These are phyloP conservation scores for Crotalaria pallida DNA, from an alignment of 306 rosid species.

Conservation along the genomic window DNA sequence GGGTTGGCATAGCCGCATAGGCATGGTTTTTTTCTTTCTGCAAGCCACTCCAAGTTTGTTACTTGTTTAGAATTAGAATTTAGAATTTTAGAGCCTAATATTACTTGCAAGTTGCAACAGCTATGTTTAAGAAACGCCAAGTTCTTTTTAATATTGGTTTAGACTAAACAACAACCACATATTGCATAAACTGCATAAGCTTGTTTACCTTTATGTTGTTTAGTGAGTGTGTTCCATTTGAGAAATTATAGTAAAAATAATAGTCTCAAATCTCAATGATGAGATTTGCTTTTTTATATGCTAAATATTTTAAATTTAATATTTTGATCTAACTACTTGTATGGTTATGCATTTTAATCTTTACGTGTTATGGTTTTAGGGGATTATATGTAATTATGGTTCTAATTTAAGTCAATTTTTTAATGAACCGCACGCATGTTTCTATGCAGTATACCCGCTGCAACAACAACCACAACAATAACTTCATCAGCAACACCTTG, in stretches of 20 bases:
- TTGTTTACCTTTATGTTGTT: neutral
- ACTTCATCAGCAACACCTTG: conserved; percentile 7
- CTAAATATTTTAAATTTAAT: too few relatives aligned
- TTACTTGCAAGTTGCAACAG: neutral
- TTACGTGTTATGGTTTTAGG: neutral
- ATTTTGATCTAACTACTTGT: too few relatives aligned
- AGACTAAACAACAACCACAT: neutral
- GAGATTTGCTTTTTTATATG: neutral
- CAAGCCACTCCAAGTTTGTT: neutral
- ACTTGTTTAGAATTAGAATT: neutral
- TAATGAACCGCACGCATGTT: conserved; percentile 8
- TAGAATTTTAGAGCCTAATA: neutral
- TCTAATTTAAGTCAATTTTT: neutral
- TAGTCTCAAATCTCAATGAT: neutral
- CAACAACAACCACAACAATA: conserved; percentile 29
- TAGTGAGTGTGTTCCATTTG: neutral
- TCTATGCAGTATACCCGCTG: conserved; percentile 59
- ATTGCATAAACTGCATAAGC: neutral
- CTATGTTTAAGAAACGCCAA: neutral
- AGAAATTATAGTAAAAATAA: neutral
- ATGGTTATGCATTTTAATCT: neutral
- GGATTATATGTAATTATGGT: neutral
- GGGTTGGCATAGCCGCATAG: neutral
- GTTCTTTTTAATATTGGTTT: neutral
- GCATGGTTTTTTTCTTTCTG: neutral